Base-by-base conservation (phyloP, 208 protist genomes). In the Wallacemonas sp. region DNA sequence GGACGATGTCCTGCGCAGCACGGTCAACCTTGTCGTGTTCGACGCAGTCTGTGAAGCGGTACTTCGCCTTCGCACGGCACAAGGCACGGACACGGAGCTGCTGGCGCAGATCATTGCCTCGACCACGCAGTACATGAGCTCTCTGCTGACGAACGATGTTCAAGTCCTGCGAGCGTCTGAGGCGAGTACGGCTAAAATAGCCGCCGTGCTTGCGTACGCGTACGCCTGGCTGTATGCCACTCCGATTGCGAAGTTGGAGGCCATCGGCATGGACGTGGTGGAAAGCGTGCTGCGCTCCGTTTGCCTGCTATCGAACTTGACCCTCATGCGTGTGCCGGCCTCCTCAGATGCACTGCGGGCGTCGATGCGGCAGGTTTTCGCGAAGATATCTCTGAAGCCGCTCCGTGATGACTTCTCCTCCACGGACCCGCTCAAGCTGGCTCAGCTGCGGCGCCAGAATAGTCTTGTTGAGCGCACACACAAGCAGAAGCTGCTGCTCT, bases 21-120 rank as follows among this genome's bases (percentile, higher is more conserved):
- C 86, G 11, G 80, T 94, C 14, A 91, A 96, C 66, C 74, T 94
- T 9, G 76, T 96, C 36, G 75, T 96, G n/a, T 96, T 96, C 60
- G 90, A 96, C 51, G 68, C 72, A 28, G 78, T 96, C 21, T 86
- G 85, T 38, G 90, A 93, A 64, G 80, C 76, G 19, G 84, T 94
- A n/a, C 79, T 84, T 34, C 82, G 69, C 22, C 71, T 96, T 33
- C 87, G 79, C 4, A 51, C 66, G 42, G 80, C 88, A 15, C 82
- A 68, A 22, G 76, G 62, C 34, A 71, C 39, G 44, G 86, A 87
- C 9, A 73, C 82, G 45, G 68, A 81, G 4, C 70, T 82, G 45
- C 74, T 96, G 3, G 73, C 81, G 14, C 70, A 84, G 60, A 74
- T 96, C 17, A 82, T 93, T 47, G 82, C 85, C 38, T 92, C 82